Evolutionary conservation across 129 eudicot genomes (phyloP).

Genomic region (Tagetes erecta): DNA sequence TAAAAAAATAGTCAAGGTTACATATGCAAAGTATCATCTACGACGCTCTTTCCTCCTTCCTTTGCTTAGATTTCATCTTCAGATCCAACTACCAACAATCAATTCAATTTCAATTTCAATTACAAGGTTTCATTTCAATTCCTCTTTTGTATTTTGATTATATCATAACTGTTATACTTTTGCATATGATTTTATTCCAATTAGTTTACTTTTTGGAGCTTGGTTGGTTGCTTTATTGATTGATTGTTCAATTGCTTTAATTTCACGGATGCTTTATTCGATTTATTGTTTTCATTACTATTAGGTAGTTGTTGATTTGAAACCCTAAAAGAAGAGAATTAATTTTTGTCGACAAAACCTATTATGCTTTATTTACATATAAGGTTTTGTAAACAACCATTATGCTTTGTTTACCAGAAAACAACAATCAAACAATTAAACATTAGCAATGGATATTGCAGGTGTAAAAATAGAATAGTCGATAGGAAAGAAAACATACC

Average conservation of each 20-base stretch:
- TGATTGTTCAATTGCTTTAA: conserved; percentile 10
- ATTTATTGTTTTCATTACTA: conserved; percentile 18
- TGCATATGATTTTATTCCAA: conserved; percentile 5
- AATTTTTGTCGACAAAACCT: too few species aligned
- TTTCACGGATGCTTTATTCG: conserved; percentile 25
- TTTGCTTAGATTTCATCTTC: conserved; percentile 27
- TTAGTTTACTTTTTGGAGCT: conserved; percentile 9
- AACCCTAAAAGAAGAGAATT: conserved; percentile 10
- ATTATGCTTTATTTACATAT: too few species aligned
- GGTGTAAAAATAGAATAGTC: too few species aligned
- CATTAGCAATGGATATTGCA: too few species aligned
- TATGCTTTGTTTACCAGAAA: too few species aligned
- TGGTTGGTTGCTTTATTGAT: conserved; percentile 2
- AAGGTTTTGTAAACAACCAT: too few species aligned
- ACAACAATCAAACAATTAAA: too few species aligned
- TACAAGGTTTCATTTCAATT: conserved; percentile 21
- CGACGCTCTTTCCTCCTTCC: conserved; percentile 11
- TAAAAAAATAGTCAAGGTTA: too few species aligned
- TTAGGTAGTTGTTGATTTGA: conserved; percentile 10
- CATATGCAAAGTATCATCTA: background rate
- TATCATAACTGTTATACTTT: background rate
- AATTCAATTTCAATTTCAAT: background rate
- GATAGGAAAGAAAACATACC: too few species aligned
- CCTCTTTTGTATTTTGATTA: too few species aligned
- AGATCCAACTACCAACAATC: conserved; percentile 37